phyloP scores from a whole-genome alignment of 2,329 filamentous ascomycete species.

The Diaporthe citrichinensis region DNA sequence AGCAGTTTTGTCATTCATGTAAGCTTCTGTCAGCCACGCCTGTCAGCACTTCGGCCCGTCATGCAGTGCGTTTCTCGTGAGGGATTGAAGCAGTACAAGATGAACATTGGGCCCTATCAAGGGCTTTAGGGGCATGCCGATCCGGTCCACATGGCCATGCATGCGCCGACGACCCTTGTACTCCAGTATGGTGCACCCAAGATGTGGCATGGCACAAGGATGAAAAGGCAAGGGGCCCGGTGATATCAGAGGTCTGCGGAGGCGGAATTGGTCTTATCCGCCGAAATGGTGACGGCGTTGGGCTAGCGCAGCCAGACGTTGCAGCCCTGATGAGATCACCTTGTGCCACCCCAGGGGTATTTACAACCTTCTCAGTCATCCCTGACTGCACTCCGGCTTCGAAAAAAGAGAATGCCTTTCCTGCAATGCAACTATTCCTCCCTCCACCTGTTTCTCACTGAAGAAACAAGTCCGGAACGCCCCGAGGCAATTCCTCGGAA shows the following conservation, averaged over 20 bases:
- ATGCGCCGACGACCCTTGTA: neutral
- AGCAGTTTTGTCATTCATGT: slow-evolving; percentile 1
- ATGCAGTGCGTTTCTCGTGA: neutral
- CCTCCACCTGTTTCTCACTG: neutral
- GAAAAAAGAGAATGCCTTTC: neutral
- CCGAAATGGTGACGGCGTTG: slow-evolving; percentile 5
- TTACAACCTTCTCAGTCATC: slow-evolving; percentile 15
- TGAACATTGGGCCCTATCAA: neutral
- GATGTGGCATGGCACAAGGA: slow-evolving; percentile 3
- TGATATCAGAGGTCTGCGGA: neutral
- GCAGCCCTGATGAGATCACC: slow-evolving; percentile 1
- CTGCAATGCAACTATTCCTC: neutral
- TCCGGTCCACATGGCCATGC: neutral
- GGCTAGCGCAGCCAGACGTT: neutral
- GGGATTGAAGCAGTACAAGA: neutral
- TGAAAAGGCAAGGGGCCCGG: neutral
- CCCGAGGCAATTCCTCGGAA: slow-evolving; percentile 1
- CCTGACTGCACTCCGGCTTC: neutral
- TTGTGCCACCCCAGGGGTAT: slow-evolving; percentile 6
- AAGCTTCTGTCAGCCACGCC: slow-evolving; percentile 10
- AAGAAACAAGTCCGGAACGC: neutral
- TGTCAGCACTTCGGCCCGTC: neutral
- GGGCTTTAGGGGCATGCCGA: neutral
- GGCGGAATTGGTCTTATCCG: slow-evolving; percentile 9
- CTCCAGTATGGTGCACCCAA: neutral